Evolutionary conservation across 306 rosid genomes (phyloP).

Genomic region (Clitoria ternatea): DNA sequence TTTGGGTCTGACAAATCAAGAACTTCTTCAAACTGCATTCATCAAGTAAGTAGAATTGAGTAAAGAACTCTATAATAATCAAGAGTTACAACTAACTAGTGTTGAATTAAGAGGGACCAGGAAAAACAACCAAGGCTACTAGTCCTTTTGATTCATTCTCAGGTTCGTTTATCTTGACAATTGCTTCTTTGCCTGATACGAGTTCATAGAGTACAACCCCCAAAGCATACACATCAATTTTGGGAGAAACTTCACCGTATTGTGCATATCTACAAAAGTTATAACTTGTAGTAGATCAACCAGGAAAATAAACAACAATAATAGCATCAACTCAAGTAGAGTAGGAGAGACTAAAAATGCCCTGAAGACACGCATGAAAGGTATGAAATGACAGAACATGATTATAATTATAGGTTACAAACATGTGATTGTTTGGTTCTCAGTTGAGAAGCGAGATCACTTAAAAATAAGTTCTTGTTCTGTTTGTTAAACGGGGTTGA

Average conservation of each 20-base stretch:
- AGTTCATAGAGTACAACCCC: constrained; percentile 73
- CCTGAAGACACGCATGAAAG: background rate
- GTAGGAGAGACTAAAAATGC: background rate
- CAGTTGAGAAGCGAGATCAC: no score
- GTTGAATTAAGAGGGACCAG: background rate
- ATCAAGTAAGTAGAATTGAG: constrained; percentile 12
- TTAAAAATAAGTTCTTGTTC: no score
- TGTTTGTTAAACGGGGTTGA: no score
- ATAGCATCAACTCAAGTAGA: no score
- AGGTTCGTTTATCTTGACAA: constrained; percentile 50
- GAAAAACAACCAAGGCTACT: constrained; percentile 55
- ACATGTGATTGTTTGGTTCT: no score
- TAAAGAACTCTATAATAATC: background rate
- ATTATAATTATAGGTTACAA: background rate
- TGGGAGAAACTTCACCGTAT: constrained; percentile 62
- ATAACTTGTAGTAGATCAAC: background rate
- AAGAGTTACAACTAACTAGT: background rate
- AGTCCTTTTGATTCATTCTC: constrained; percentile 54
- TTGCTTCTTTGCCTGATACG: constrained; percentile 56
- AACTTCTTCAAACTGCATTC: constrained; percentile 64
- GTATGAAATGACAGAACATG: background rate
- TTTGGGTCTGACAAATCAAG: constrained; percentile 40
- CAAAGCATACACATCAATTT: constrained; percentile 69
- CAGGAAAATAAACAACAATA: background rate
- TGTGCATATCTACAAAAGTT: constrained; percentile 62